Conservation (phyloP, 2,329 filamentous ascomycete genomes). For the Berkeleyomyces rouxiae region DNA sequence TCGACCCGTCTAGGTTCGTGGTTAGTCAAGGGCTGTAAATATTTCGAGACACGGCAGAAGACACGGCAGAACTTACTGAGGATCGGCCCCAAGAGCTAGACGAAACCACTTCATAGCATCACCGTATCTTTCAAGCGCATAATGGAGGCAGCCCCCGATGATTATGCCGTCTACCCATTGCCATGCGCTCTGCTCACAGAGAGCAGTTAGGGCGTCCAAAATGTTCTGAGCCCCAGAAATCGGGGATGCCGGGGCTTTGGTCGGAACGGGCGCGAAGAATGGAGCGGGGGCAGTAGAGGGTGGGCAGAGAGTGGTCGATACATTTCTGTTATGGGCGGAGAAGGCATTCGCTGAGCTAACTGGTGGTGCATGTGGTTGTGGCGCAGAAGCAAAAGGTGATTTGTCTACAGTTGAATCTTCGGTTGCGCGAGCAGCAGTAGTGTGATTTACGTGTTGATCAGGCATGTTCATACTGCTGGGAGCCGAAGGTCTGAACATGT, state of each 20-base stretch:
- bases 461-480: not conserved
- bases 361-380: not conserved
- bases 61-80: slow-evolving; percentile 29
- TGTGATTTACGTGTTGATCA: not conserved
- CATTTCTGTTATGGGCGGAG: not conserved
- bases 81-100: slow-evolving; percentile 39
- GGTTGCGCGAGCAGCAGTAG: not conserved
- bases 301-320: not conserved
- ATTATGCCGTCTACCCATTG: slow-evolving; percentile 89
- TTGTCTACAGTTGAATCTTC: not conserved
- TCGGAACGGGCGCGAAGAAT: not conserved
- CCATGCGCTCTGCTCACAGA: slow-evolving; percentile 70
- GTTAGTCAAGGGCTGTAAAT: slow-evolving; percentile 13
- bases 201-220: slow-evolving; percentile 51
- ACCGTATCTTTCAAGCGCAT: slow-evolving; percentile 71
- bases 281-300: not conserved
- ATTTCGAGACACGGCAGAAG: not conserved
- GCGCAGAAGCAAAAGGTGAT: not conserved
- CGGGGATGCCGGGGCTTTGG: not conserved
- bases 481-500: not conserved
- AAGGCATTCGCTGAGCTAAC: not conserved
- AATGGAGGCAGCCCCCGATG: slow-evolving; percentile 77
- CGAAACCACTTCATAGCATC: slow-evolving; percentile 61
- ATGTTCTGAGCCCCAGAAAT: slow-evolving; percentile 39
- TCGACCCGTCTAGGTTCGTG: slow-evolving; percentile 55